phyloP scores from a whole-genome alignment of 192 early-diverging fungal species.

The Backusella macrospora region DNA sequence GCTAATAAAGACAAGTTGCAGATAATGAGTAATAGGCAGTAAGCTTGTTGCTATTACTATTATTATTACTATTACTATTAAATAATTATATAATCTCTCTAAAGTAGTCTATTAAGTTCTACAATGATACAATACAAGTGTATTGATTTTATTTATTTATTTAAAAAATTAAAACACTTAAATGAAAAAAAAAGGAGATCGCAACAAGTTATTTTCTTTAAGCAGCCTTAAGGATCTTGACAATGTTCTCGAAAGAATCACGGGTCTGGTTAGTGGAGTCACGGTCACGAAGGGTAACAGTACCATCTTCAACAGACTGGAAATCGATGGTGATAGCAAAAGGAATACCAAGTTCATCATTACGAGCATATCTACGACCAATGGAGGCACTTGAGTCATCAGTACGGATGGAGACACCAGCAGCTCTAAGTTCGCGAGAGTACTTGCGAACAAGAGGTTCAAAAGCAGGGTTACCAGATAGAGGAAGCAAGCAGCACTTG shows the following conservation, averaged over 20 bases:
- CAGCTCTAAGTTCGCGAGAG: slow-evolving; percentile 70
- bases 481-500: slow-evolving; percentile 91
- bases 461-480: slow-evolving; percentile 83
- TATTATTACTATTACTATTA: no score
- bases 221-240: slow-evolving; percentile 60
- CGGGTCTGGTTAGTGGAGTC: slow-evolving; percentile 97
- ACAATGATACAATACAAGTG: not conserved
- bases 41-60: no score
- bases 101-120: not conserved
- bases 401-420: slow-evolving; percentile 79
- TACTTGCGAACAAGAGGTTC: slow-evolving; percentile 63
- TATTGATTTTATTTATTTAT: slow-evolving; percentile 17
- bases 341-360: slow-evolving; percentile 97
- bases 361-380: slow-evolving; percentile 94
- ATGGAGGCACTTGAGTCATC: slow-evolving; percentile 90
- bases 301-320: slow-evolving; percentile 91
- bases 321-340: slow-evolving; percentile 99
- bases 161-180: slow-evolving; percentile 1
- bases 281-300: slow-evolving; percentile 95
- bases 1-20: no score
- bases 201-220: not conserved
- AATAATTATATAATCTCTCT: no score
- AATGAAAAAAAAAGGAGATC: not conserved
- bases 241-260: slow-evolving; percentile 67
- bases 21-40: no score